Conservation (phyloP, 1,139 yeast species). For the Kodamaea alishanica region DNA sequence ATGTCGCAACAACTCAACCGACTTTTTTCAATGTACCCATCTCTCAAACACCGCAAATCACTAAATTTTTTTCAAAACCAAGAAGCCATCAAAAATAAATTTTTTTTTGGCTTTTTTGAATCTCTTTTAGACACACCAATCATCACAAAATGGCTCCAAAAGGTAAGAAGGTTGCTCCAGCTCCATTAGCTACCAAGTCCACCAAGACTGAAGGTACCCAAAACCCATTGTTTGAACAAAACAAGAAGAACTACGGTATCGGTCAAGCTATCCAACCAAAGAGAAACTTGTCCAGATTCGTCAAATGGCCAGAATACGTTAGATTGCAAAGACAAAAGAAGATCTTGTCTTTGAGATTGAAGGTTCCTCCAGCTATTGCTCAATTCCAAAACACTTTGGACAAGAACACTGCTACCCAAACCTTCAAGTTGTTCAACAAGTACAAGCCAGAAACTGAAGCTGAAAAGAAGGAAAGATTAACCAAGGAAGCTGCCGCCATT, state of each 20-base stretch:
- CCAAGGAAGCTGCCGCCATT: conserved; percentile 97
- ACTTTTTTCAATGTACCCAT: too few species aligned
- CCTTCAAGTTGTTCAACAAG: conserved; percentile 95
- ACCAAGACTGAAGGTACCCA: conserved; percentile 17
- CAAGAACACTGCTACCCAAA: conserved; percentile 97
- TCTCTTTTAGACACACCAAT: conserved; percentile 5
- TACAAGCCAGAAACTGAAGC: conserved; percentile 97
- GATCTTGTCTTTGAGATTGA: conserved; percentile 88
- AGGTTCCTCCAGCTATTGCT: conserved; percentile 97
- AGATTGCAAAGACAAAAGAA: conserved; percentile 98
- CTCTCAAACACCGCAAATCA: too few species aligned
- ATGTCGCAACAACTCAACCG: too few species aligned
- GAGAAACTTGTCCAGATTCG: conserved; percentile 93
- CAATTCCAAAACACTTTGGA: conserved; percentile 94
- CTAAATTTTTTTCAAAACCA: too few species aligned
- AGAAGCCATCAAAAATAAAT: too few species aligned
- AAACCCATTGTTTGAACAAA: conserved; percentile 74
- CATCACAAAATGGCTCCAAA: conserved; percentile 43
- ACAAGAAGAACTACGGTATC: conserved; percentile 93
- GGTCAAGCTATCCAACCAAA: conserved; percentile 95
- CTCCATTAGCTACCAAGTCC: conserved; percentile 46
- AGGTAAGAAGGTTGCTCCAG: conserved; percentile 53
- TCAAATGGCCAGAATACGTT: conserved; percentile 98
- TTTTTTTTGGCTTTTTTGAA: conserved; percentile 1
- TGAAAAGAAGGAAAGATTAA: conserved; percentile 98